Base-by-base conservation (phyloP, 208 protist genomes). In the Crithidia thermophila region DNA sequence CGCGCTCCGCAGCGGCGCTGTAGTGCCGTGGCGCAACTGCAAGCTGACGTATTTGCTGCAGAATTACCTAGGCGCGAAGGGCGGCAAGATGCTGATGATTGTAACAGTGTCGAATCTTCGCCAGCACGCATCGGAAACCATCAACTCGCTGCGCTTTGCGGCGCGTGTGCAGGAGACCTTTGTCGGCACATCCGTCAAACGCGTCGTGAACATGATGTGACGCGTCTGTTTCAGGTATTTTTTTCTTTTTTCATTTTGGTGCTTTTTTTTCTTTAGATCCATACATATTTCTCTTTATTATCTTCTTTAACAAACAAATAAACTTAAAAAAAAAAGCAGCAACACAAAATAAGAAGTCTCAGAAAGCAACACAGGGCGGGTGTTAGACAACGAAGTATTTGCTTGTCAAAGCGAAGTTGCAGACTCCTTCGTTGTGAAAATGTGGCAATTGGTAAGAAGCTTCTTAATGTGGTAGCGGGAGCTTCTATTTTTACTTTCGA, bases 121-220 rank as follows among this genome's bases (percentile, higher is more conserved):
- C 33, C 55, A 79, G 39, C 73, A 93, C 63, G 39, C 89, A 43
- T 27, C 79, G 56, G 94, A 98, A 75, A 97, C 84, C 45, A 13
- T 97, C 9, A 95, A 93, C 75, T 93, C 94, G 11, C 70, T 98
- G n/a, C 82, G 94, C 10, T 98, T 98, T 77, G 95, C 95, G n/a
- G 81, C 71, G 21, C 93, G 93, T 1, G 95, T 98, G 16, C 94
- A 90, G 58, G 77, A 90, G 59, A 95, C 87, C 1, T 71, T 93
- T 37, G 77, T 98, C n/a, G 91, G 93, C 20, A 68, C 79, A 3
- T 91, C 93, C 1, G 79, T 86, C 30, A 94, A 85, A 71, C 84
- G 88, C 1, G 79, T 96, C 21, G 83, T 75, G 13, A 88, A 81
- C 25, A 81, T 85, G 27, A 92, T 60, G 45, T 28, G 30, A 10